Evolutionary conservation across 305 asterid species (phyloP).

Genomic region (Fraxinus albicans): DNA sequence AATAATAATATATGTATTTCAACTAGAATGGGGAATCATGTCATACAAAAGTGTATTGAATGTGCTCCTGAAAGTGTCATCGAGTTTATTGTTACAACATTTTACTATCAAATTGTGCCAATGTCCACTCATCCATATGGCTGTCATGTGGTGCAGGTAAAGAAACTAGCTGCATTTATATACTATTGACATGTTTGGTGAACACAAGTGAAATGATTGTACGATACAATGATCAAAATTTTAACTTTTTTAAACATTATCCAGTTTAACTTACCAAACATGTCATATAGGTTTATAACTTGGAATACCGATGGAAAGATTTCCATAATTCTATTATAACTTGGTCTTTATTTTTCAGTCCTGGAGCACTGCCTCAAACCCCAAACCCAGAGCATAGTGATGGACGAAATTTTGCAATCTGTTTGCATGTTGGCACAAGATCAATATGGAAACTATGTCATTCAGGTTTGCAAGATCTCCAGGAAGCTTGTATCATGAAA

Average conservation of each 20-base stretch:
- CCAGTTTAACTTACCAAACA: no score
- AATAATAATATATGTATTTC: no score
- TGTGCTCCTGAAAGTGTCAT: constrained; percentile 60
- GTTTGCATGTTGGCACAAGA: constrained; percentile 66
- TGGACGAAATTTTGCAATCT: constrained; percentile 62
- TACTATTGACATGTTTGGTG: no score
- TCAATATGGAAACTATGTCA: constrained; percentile 73
- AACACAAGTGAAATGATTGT: no score
- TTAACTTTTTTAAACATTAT: no score
- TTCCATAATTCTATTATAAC: constrained; percentile 14
- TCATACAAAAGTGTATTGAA: constrained; percentile 71
- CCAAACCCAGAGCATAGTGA: constrained; percentile 48
- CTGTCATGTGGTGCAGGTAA: constrained; percentile 79
- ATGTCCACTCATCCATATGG: constrained; percentile 81
- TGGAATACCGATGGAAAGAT: neutral
- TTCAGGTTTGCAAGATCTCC: constrained; percentile 42
- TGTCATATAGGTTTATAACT: neutral
- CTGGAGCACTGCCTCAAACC: constrained; percentile 61
- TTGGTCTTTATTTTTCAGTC: constrained; percentile 29
- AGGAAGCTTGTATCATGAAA: no score
- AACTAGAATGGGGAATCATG: constrained; percentile 84
- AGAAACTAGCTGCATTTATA: no score
- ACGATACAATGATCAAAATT: no score
- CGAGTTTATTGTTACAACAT: constrained; percentile 58
- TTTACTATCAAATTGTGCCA: constrained; percentile 63